These are phyloP conservation scores for Alternaria sp. DNA, from an alignment of 2,329 filamentous ascomycete genomes.

Conservation along the genomic window DNA sequence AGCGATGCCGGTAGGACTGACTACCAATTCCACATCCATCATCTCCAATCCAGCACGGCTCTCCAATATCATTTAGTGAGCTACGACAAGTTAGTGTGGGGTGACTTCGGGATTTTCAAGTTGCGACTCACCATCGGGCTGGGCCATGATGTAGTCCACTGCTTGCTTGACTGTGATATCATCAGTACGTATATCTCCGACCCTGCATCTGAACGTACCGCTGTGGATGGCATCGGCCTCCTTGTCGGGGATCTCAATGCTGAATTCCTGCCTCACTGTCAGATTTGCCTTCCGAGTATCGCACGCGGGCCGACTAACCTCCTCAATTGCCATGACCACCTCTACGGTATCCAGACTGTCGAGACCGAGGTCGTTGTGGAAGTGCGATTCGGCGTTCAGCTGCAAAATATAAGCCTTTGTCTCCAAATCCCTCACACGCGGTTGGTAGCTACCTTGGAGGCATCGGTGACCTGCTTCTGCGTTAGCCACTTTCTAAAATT, in stretches of 20 bases:
- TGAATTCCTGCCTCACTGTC: constrained; percentile 65
- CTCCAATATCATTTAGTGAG: constrained; percentile 39
- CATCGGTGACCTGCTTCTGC: constrained; percentile 64
- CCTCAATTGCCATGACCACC: constrained; percentile 99
- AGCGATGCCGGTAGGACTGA: constrained; percentile 42
- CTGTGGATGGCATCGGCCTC: constrained; percentile 94
- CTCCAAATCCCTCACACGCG: not conserved
- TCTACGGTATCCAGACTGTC: constrained; percentile 98
- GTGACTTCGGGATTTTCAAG: constrained; percentile 26
- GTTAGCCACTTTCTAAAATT: constrained; percentile 34
- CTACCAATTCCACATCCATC: constrained; percentile 37
- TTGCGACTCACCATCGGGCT: constrained; percentile 78
- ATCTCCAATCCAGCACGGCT: constrained; percentile 27
- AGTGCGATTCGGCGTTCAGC: constrained; percentile 86
- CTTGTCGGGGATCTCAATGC: constrained; percentile 98
- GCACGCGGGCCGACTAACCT: constrained; percentile 63
- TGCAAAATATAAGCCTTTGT: constrained; percentile 51
- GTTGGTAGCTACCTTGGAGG: constrained; percentile 59
- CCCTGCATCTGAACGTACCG: constrained; percentile 64
- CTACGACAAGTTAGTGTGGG: constrained; percentile 33
- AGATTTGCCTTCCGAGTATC: constrained; percentile 8
- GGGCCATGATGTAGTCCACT: constrained; percentile 89
- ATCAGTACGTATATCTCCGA: constrained; percentile 39
- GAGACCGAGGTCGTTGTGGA: constrained; percentile 94
- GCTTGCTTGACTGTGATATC: constrained; percentile 79